A percentile compares a stretch with the other conserved stretches of the same genome.
Evolutionary conservation across 176 grass and related monocot genomes (phyloP).

Genomic region (Cenchrus fungigraminus): DNA sequence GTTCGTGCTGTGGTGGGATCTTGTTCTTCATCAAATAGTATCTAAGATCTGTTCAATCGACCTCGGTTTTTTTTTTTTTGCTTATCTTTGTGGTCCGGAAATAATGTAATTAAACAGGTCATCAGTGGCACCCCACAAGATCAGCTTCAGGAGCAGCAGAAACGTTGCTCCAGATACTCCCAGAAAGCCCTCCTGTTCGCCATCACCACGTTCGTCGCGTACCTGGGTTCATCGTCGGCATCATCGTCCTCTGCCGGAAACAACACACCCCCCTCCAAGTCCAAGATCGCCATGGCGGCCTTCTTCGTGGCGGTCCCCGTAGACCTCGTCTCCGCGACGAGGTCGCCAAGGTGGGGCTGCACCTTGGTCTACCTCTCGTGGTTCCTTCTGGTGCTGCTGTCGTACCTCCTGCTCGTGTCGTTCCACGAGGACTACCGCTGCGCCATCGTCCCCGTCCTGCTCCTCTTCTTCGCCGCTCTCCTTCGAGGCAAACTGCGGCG

Average conservation of each 20-base stretch:
- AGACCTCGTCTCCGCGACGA: neutral
- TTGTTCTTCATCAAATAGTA: too few relatives aligned
- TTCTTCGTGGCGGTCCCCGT: neutral
- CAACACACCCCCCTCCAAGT: neutral
- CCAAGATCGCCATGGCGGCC: neutral
- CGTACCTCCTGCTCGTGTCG: neutral
- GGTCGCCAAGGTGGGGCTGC: neutral
- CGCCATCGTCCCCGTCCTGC: neutral
- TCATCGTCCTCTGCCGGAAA: neutral
- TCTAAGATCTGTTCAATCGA: too few relatives aligned
- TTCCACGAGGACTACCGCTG: conserved; percentile 6
- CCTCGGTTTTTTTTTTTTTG: too few relatives aligned
- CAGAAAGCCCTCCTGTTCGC: too few relatives aligned
- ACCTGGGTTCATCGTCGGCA: too few relatives aligned
- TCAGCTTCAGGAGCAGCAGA: too few relatives aligned
- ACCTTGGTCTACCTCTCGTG: neutral
- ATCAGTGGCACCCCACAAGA: too few relatives aligned
- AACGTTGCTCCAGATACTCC: too few relatives aligned
- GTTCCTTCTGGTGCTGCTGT: neutral
- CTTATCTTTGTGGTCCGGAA: too few relatives aligned
- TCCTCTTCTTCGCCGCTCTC: neutral
- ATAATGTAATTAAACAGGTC: too few relatives aligned
- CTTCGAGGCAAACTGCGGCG: neutral
- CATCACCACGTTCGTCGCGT: too few relatives aligned
- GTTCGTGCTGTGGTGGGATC: too few relatives aligned